Percentiles rank a stretch among this genome's conserved stretches.
These are phyloP conservation scores for Pichia sp. DNA, from an alignment of 1,139 yeast species.

Conservation along the genomic window DNA sequence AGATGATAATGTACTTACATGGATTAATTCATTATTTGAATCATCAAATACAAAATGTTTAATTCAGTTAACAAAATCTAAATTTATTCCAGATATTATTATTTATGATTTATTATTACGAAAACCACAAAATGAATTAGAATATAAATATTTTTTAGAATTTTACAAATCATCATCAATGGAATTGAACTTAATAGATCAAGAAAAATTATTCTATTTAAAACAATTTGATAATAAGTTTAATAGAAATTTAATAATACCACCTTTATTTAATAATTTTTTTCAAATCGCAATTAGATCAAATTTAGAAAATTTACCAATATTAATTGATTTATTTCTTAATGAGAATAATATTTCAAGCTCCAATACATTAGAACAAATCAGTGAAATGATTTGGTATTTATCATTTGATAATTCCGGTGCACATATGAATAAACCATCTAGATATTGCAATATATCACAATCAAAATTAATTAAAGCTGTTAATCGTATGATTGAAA, in stretches of 20 bases:
- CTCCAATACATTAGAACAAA: slow-evolving; percentile 18
- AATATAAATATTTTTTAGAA: slow-evolving; percentile 23
- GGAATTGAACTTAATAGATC: slow-evolving; percentile 23
- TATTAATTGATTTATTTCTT: slow-evolving; percentile 19
- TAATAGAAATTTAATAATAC: slow-evolving; percentile 20
- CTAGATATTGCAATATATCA: slow-evolving; percentile 19
- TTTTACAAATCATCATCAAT: slow-evolving; percentile 19
- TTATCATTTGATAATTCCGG: slow-evolving; percentile 26
- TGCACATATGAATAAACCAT: slow-evolving; percentile 20
- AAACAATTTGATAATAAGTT: slow-evolving; percentile 18
- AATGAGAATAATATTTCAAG: slow-evolving; percentile 13
- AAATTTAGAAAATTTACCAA: slow-evolving; percentile 18
- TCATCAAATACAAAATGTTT: slow-evolving; percentile 21
- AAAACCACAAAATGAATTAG: slow-evolving; percentile 26
- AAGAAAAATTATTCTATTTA: slow-evolving; percentile 22
- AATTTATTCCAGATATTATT: slow-evolving; percentile 25
- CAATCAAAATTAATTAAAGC: slow-evolving; percentile 23
- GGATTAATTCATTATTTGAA: slow-evolving; percentile 29
- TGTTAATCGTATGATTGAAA: slow-evolving; percentile 18
- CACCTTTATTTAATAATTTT: slow-evolving; percentile 25
- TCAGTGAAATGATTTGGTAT: slow-evolving; percentile 27
- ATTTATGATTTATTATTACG: slow-evolving; percentile 28
- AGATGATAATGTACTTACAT: slow-evolving; percentile 22
- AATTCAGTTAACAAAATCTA: slow-evolving; percentile 28
- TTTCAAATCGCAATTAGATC: slow-evolving; percentile 22